Base-by-base conservation (phyloP, 768 basidiomycete genomes). In the Tubosaeta brunneosetosa region DNA sequence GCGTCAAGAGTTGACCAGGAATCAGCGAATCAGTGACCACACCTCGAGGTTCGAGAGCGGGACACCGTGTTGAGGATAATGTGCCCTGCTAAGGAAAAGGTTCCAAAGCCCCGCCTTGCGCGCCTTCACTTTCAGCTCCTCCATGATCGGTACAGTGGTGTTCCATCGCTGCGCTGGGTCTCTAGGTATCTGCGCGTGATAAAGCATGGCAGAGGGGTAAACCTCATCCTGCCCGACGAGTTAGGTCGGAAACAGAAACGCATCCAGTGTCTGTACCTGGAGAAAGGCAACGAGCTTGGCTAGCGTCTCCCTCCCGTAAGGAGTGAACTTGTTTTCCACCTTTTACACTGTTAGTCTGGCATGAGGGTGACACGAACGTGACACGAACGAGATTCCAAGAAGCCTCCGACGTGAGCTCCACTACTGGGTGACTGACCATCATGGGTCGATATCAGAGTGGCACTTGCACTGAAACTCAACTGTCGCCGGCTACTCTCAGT, bases 1-100 rank as follows among this genome's bases (percentile, higher is more conserved):
- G 10, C 25, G 32, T 42, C 32, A 55, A 40, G 26, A 13, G 31
- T 44, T 33, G 25, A 45, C 14, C 37, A 13, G 27, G 12, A 29
- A 41, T 22, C n/a, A 27, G 49, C 13, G 19, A 42, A 32, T 22
- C 45, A 22, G 36, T 17, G 3, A 10, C 41, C 77, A 42, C 57
- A 93, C 93, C 79, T 99, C 97, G 43, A 99, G 77, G 70, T 97
- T 98, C 14, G 85, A 86, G 58, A 98, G 76, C n/a, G 87, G 86
- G 6, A 93, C 87, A 38, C 95, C 95, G 62, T 83, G 79, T 59
- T 88, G 77, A 8, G 93, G 94, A 67, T 95, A 97, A 66, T 97
- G 95, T 27, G 82, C 78, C 72, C 93, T 92, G 80, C 90, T 93
- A 56, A 98, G 77, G 77, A 97, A 98, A 34, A 99, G 77, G 66